Base-by-base conservation (phyloP, 768 basidiomycete species). In the Daedalea quercina region DNA sequence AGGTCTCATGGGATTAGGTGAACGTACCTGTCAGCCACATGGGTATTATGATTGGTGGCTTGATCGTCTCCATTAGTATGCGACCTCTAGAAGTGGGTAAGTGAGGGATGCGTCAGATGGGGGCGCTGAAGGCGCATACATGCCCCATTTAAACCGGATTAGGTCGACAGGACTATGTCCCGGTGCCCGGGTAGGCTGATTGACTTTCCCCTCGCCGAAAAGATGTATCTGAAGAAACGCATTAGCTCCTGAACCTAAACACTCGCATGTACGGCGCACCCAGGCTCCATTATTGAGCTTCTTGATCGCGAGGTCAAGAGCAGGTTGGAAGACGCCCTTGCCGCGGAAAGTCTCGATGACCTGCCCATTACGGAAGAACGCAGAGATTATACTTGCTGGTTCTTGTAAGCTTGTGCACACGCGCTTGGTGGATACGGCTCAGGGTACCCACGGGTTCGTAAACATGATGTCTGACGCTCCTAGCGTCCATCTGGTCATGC, bases 181-280 rank as follows among this genome's bases (percentile, higher is more conserved):
- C 47, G 70, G 69, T 47, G 63, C 65, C 63, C 85, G 83, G 11
- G 66, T 54, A 19, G 84, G 79, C 63, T 92, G 94, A 62, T 87
- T 86, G 44, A 96, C 80, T 61, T 86, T 89, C 22, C 94, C 92
- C 69, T 96, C 94, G 3, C 89, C 79, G 59, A 90, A 97, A 31
- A 96, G 76, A 62, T 97, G 94, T 17, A 97, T 75, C 94, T 95
- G n/a, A n/a, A n/a, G n/a, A n/a, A n/a, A n/a, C n/a, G n/a, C n/a
- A n/a, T n/a, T n/a, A n/a, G n/a, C n/a, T n/a, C n/a, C n/a, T n/a
- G n/a, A n/a, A n/a, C n/a, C n/a, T n/a, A n/a, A n/a, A n/a, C n/a
- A n/a, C n/a, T n/a, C n/a, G n/a, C n/a, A n/a, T n/a, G n/a, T n/a
- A n/a, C n/a, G n/a, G 28, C 83, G 48, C 60, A 95, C 94, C 94